phyloP scores from a whole-genome alignment of 129 eudicot genomes.

The Solidago caesia region DNA sequence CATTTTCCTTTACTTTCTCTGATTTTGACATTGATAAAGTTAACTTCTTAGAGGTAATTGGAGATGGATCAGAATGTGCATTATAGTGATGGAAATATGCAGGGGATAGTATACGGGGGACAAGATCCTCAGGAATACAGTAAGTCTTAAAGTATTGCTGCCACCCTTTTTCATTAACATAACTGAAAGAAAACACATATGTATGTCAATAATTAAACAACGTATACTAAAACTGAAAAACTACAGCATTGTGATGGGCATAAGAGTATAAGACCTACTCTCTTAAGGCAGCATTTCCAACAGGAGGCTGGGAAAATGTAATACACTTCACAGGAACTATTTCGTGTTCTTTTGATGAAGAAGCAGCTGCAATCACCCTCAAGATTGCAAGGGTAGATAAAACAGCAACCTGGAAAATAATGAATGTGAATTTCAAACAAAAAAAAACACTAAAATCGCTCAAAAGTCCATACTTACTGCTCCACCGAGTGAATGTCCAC shows the following conservation, averaged over 20 bases:
- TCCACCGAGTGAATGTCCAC: slow-evolving; percentile 99
- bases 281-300: slow-evolving; percentile 97
- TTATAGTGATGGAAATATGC: slow-evolving; percentile 99
- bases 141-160: slow-evolving; percentile 84
- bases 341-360: slow-evolving; percentile 73
- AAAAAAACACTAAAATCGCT: not conserved
- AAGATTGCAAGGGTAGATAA: slow-evolving; percentile 95
- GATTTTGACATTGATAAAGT: slow-evolving; percentile 29
- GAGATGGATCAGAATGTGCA: slow-evolving; percentile 38
- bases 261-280: slow-evolving; percentile 54
- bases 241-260: slow-evolving; percentile 15
- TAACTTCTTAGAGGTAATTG: slow-evolving; percentile 41
- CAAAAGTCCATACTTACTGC: slow-evolving; percentile 60
- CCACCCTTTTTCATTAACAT: slow-evolving; percentile 89
- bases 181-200: slow-evolving; percentile 48
- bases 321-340: slow-evolving; percentile 92
- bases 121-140: slow-evolving; percentile 97
- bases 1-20: slow-evolving; percentile 52
- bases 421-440: slow-evolving; percentile 3
- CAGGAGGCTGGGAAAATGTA: slow-evolving; percentile 99
- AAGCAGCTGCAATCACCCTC: slow-evolving; percentile 78
- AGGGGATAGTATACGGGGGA: slow-evolving; percentile 93
- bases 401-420: slow-evolving; percentile 75
- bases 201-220: slow-evolving; percentile 8
- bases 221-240: slow-evolving; percentile 1